Conservation (phyloP, 2,329 filamentous ascomycete species). For the Endocalyx cinctus region DNA sequence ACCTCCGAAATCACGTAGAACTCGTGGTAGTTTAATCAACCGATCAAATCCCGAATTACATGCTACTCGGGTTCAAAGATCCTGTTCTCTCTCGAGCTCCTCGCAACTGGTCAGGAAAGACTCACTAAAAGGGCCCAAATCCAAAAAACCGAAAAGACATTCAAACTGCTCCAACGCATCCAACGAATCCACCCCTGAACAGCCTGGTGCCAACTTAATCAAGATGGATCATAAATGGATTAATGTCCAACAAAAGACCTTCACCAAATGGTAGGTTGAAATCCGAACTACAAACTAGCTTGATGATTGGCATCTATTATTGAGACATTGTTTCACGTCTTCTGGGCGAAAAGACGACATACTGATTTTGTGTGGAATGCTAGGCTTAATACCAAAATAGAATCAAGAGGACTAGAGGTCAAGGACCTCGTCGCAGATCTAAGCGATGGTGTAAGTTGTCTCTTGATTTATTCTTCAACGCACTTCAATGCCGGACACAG, state of each 20-base stretch:
- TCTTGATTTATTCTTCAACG: not conserved
- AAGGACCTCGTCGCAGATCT: conserved; percentile 85
- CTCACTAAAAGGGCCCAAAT: conserved; percentile 22
- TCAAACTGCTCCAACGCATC: conserved; percentile 36
- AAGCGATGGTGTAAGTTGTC: conserved; percentile 76
- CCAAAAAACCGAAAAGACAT: conserved; percentile 29
- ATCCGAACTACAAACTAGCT: conserved; percentile 1
- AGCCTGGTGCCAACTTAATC: conserved; percentile 34
- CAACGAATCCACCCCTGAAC: conserved; percentile 45
- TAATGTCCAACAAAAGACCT: conserved; percentile 94
- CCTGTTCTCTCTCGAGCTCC: conserved; percentile 31
- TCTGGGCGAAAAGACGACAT: not conserved
- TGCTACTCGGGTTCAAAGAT: conserved; percentile 43
- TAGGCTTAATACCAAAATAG: conserved; percentile 95
- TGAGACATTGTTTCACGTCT: conserved; percentile 14
- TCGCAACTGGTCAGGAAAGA: conserved; percentile 22
- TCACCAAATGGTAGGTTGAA: conserved; percentile 81
- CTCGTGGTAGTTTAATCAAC: conserved; percentile 14
- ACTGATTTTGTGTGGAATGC: conserved; percentile 19
- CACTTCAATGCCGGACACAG: not conserved
- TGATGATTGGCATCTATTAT: not conserved
- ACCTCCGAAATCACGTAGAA: conserved; percentile 17
- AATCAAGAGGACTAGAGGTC: conserved; percentile 71
- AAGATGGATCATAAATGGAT: conserved; percentile 69
- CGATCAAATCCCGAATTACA: conserved; percentile 35